Evolutionary conservation across 2,329 filamentous ascomycete genomes (phyloP).

Genomic region (Pyrenochaeta sp.): DNA sequence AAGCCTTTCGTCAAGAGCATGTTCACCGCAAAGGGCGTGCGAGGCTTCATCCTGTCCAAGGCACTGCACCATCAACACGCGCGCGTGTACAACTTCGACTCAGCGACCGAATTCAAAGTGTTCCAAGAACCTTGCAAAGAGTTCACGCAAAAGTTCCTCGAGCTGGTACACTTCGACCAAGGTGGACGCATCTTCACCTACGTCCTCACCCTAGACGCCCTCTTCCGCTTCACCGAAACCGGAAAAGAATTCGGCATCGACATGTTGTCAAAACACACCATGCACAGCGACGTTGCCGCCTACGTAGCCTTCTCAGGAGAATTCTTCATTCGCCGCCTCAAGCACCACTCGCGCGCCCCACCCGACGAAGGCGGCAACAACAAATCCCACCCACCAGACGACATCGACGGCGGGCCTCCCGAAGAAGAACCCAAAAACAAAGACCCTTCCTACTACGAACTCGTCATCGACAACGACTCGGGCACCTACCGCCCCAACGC

Average conservation of each 20-base stretch:
- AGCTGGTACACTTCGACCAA: conserved; percentile 85
- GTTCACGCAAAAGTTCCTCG: conserved; percentile 81
- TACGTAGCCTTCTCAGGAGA: conserved; percentile 94
- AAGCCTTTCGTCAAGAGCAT: conserved; percentile 88
- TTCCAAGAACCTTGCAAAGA: conserved; percentile 73
- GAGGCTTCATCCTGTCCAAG: conserved; percentile 81
- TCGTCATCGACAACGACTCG: conserved; percentile 94
- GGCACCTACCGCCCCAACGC: conserved; percentile 92
- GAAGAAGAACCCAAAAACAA: conserved; percentile 47
- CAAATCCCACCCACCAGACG: conserved; percentile 61
- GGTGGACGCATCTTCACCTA: conserved; percentile 91
- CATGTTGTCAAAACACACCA: conserved; percentile 91
- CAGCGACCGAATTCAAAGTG: conserved; percentile 74
- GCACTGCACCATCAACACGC: conserved; percentile 90
- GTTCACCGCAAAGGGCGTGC: conserved; percentile 80
- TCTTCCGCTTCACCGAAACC: conserved; percentile 92
- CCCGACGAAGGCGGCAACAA: conserved; percentile 45
- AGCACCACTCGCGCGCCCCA: conserved; percentile 54
- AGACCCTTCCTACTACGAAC: conserved; percentile 74
- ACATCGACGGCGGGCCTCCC: conserved; percentile 58
- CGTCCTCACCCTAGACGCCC: conserved; percentile 84
- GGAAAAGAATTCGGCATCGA: conserved; percentile 96
- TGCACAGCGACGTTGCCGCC: conserved; percentile 91
- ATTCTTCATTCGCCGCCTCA: conserved; percentile 83
- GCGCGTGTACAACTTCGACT: conserved; percentile 88